Evolutionary conservation across 1,139 yeast species (phyloP).

Genomic region (Lizanozyma gosingica): DNA sequence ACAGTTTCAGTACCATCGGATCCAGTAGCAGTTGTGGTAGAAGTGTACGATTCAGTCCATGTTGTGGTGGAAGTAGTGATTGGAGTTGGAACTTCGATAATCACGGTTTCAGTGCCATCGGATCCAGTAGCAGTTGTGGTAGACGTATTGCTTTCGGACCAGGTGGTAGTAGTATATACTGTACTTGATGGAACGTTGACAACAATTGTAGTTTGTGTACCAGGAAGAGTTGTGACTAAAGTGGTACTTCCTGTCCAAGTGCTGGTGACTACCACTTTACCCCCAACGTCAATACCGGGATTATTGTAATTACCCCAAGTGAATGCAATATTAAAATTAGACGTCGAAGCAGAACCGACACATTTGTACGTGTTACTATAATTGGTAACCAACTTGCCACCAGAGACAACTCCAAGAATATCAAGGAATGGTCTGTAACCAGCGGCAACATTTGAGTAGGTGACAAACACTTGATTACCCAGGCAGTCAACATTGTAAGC

Average conservation of each 20-base stretch:
- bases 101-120: constrained; percentile 11
- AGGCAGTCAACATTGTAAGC: constrained; percentile 11
- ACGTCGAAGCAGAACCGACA: constrained; percentile 1
- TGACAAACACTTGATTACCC: constrained; percentile 6
- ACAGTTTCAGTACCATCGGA: constrained; percentile 15
- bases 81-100: constrained; percentile 11
- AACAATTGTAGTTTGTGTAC: constrained; percentile 7
- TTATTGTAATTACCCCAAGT: constrained; percentile 8
- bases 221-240: constrained; percentile 12
- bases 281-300: constrained; percentile 12
- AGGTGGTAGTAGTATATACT: constrained; percentile 2
- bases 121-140: constrained; percentile 1
- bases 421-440: constrained; percentile 25
- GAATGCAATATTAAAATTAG: background rate
- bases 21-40: constrained; percentile 7
- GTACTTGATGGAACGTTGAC: constrained; percentile 8
- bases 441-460: constrained; percentile 18
- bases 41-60: constrained; percentile 5
- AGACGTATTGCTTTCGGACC: constrained; percentile 4
- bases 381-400: background rate
- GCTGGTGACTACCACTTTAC: constrained; percentile 15
- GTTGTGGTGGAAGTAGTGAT: constrained; percentile 10
- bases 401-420: constrained; percentile 6
- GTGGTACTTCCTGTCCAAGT: constrained; percentile 19
- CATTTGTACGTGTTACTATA: constrained; percentile 13